Base-by-base conservation (phyloP, 2,329 filamentous ascomycete species). In the Trichothecium sympodiale region DNA sequence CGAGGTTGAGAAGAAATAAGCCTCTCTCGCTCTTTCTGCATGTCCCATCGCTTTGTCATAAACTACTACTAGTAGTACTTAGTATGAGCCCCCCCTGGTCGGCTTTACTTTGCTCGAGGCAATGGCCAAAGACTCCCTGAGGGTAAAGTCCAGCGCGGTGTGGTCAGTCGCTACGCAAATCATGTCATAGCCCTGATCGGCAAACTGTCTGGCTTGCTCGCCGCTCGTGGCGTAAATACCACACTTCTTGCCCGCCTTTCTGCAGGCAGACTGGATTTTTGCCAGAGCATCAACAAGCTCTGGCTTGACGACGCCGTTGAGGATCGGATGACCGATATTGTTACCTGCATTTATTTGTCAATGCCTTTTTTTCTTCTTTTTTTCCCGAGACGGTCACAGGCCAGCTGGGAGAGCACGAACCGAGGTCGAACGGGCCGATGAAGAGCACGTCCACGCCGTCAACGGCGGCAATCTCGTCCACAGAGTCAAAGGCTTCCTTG, bases 341-440 rank as follows among this genome's bases (percentile, higher is more conserved):
- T 77, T 76, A 34, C 69, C 61, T 64, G 15, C 33, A 8, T 14
- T 29, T 26, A 10, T n/a, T 12, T 32, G 29, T 16, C 17, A 20
- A 31, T 16, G n/a, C 15, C 10, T 3, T 14, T 17, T 34, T n/a
- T 16, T 34, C 20, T 13, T 28, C 5, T 17, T 8, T 16, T 35
- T 27, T 17, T 9, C 5, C 13, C 9, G 26, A 8, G 2, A 14
- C 5, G 17, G 34, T 48, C 20, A 46, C 44, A 27, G 29, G 13
- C 29, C 10, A 26, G 16, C 12, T 12, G 9, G 7, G 8, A 5
- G 10, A 17, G 17, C 5, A 27, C 43, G 31, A 41, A 46, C 72
- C 78, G 35, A 81, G 61, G 46, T 81, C 77, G 48, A 79, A 80
- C 2, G 77, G 77, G 0, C 77, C 77, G 32, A 81, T 65, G 49